Base-by-base conservation (phyloP, 2,329 filamentous ascomycete species). In the Ambrosiella xylebori region DNA sequence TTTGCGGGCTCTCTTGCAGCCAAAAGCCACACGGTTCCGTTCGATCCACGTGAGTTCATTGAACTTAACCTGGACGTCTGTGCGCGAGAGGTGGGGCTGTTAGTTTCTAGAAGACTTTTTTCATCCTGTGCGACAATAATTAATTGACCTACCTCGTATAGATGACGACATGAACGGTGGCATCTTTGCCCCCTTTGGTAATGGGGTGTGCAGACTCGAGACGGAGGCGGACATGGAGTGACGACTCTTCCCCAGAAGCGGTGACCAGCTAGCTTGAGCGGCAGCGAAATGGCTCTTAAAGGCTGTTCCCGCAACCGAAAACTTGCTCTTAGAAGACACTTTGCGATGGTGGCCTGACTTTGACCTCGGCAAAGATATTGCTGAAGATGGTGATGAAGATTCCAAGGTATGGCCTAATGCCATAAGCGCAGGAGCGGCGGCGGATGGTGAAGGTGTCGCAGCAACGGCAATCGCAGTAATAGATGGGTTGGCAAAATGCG, bases 21-120 rank as follows among this genome's bases (percentile, higher is more conserved):
- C 61, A 50, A 61, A 71, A 36, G 71, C 64, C 6, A 75, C 60
- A 45, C 78, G 74, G 27, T 72, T 66, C 50, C 75, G 73, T 65
- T 81, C 78, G 49, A 71, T 71, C 76, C 75, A 78, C 15, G 69
- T 70, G 44, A 81, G 68, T 27, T 81, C 77, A 17, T 72, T 69
- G 63, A 78, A 81, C 62, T 75, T 78, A 61, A 64, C 63, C 39
- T 73, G 68, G 63, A 79, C 75, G 37, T 75, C 76, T 78, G 63
- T 47, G 57, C 51, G 37, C 39, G 37, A 11, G 51, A n/a, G n/a
- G 35, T 27, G 38, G 38, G 41, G n/a, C 5, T 9, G 49, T 59
- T 59, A 51, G 47, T 19, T 51, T 51, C 27, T 51, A 19, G 47
- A 35, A 35, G 15, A 54, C 41, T 5, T 41, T 2, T 41, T 12